phyloP scores from a whole-genome alignment of 2,329 filamentous ascomycete species.

The Curvularia spicifera region DNA sequence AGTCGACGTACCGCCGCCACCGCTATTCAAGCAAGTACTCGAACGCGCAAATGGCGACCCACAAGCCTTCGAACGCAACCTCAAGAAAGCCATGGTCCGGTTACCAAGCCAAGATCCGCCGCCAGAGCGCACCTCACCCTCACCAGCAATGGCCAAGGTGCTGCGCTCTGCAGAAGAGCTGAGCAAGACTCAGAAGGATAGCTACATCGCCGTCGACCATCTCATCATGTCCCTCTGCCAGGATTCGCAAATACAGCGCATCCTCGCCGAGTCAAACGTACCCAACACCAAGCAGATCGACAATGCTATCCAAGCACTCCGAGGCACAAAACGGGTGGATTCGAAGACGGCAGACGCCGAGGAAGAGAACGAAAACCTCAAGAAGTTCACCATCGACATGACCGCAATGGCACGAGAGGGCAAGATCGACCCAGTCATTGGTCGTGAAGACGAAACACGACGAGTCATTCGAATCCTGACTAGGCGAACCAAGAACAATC shows the following conservation, averaged over 20 bases:
- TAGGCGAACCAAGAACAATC: constrained; percentile 96
- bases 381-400: constrained; percentile 99
- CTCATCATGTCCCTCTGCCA: constrained; percentile 85
- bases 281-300: constrained; percentile 91
- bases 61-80: constrained; percentile 82
- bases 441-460: constrained; percentile 92
- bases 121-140: constrained; percentile 83
- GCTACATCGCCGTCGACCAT: constrained; percentile 92
- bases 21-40: constrained; percentile 93
- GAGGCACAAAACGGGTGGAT: constrained; percentile 91
- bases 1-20: constrained; percentile 65
- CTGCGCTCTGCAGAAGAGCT: constrained; percentile 85
- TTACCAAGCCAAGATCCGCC: constrained; percentile 94
- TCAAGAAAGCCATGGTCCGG: constrained; percentile 91
- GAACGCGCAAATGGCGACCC: constrained; percentile 93
- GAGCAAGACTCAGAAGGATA: constrained; percentile 97
- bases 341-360: constrained; percentile 95
- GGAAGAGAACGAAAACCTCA: constrained; percentile 90
- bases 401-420: constrained; percentile 94
- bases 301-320: constrained; percentile 87
- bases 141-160: constrained; percentile 81
- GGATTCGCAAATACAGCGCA: constrained; percentile 74
- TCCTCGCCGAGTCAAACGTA: constrained; percentile 84
- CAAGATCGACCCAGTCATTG: constrained; percentile 97
- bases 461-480: constrained; percentile 91